Percentiles rank a stretch among this genome's conserved stretches.
Conservation (phyloP, 2,329 filamentous ascomycete genomes). For the Periconia sp. region DNA sequence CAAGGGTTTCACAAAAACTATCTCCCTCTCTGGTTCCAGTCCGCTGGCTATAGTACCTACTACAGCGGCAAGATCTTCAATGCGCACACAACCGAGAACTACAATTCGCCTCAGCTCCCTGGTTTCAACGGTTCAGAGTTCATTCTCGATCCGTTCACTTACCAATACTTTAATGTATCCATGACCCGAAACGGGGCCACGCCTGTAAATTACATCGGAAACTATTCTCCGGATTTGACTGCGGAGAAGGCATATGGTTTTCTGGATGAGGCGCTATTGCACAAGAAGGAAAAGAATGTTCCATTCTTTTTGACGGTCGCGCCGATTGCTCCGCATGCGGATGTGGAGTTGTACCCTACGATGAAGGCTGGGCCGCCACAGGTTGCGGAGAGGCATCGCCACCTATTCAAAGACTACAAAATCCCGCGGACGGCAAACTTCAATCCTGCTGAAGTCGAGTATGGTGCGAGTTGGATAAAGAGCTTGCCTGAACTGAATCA, state of each 20-base stretch:
- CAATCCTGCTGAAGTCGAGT: conserved; percentile 63
- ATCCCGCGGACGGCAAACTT: conserved; percentile 69
- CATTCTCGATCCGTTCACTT: conserved; percentile 69
- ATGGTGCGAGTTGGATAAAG: conserved; percentile 55
- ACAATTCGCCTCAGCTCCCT: conserved; percentile 60
- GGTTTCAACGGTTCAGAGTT: conserved; percentile 66
- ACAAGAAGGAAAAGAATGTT: too few species aligned
- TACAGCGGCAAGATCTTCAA: conserved; percentile 76
- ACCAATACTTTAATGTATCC: conserved; percentile 69
- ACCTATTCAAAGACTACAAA: conserved; percentile 65
- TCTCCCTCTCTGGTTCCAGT: conserved; percentile 71
- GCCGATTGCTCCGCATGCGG: conserved; percentile 70
- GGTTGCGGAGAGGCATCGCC: conserved; percentile 63
- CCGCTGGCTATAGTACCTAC: conserved; percentile 71
- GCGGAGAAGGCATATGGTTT: conserved; percentile 64
- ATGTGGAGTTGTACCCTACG: conserved; percentile 49
- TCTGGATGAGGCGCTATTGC: conserved; percentile 63
- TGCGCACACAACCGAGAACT: conserved; percentile 64
- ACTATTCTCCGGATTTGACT: conserved; percentile 64
- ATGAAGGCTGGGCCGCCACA: too few species aligned
- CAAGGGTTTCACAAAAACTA: conserved; percentile 71
- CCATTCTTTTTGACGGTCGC: conserved; percentile 73
- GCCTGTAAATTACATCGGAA: conserved; percentile 61
- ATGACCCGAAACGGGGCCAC: conserved; percentile 65
- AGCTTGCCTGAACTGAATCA: conserved; percentile 52